Evolutionary conservation across 2,329 filamentous ascomycete genomes (phyloP).

Genomic region (Trichoderma endophyticum): DNA sequence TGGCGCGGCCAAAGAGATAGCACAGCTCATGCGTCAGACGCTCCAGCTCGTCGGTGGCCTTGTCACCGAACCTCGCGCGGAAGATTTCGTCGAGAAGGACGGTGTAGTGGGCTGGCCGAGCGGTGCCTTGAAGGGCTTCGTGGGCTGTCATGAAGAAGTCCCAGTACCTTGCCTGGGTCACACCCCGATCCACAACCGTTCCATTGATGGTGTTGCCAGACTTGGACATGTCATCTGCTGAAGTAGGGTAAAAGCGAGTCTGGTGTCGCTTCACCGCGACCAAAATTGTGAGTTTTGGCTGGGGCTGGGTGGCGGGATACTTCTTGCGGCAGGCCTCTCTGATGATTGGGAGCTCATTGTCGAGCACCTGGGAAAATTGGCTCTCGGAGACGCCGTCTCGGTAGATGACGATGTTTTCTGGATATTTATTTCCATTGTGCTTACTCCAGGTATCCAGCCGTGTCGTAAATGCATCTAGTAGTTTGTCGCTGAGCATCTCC

Average conservation of each 20-base stretch:
- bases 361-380: conserved; percentile 69
- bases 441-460: conserved; percentile 65
- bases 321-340: conserved; percentile 58
- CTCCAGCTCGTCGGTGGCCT: conserved; percentile 66
- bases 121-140: conserved; percentile 75
- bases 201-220: conserved; percentile 70
- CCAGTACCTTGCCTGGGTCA: conserved; percentile 72
- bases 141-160: conserved; percentile 88
- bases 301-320: conserved; percentile 52
- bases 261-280: conserved; percentile 87
- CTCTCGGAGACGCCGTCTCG: conserved; percentile 88
- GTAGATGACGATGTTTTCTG: conserved; percentile 77
- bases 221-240: conserved; percentile 41
- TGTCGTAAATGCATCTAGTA: conserved; percentile 60
- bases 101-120: conserved; percentile 80
- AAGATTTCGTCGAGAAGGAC: conserved; percentile 71
- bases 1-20: conserved; percentile 80
- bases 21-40: conserved; percentile 74
- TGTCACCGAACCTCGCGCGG: conserved; percentile 34
- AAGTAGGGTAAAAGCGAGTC: conserved; percentile 78
- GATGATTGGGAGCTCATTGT: conserved; percentile 65
- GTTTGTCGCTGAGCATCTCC: conserved; percentile 65
- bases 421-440: conserved; percentile 53
- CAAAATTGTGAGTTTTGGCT: conserved; percentile 67
- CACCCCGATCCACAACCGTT: conserved; percentile 80